Base-by-base conservation (phyloP, 768 basidiomycete species). In the Trametes meyenii region DNA sequence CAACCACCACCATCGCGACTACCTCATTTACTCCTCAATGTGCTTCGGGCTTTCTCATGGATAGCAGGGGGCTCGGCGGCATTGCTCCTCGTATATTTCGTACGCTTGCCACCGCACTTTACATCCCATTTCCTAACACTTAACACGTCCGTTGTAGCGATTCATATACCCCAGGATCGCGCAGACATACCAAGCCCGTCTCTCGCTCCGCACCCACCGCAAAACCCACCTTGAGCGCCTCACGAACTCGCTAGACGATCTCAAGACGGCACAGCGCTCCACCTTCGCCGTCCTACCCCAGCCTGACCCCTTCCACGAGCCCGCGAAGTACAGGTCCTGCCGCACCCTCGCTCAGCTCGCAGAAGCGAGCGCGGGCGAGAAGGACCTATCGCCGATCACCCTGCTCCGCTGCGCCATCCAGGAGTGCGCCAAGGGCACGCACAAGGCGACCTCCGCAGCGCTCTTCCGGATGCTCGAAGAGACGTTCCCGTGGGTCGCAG, bases 81-180 rank as follows among this genome's bases (percentile, higher is more conserved):
- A 1, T 69, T 88, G 12, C 67, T 87, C 16, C 76, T 90, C 53
- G 66, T 88, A 48, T 92, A 90, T 74, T 84, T 89, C 65, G 90
- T 91, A 67, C 62, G 87, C 74, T 16, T 2, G 8, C 6, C 13
- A 35, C 35, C 33, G 14, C 16, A 29, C 16, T 5, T 29, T 33
- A 8, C 48, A n/a, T 35, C 33, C 7, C 8, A 5, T 3, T 5
- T n/a, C 7, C 8, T 19, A 5, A 36, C 33, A 1, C 35, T n/a
- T 11, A 26, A 2, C 17, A 1, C 35, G 21, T 35, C 24, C n/a
- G 19, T n/a, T 42, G 3, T 61, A 92, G 90, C 83, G 84, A 38
- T 84, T 86, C 67, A 75, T 93, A 23, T 81, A 90, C 24, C 90
- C 90, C 4, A 84, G 84, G 35, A 80, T 93, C 12, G 71, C 81